phyloP scores from a whole-genome alignment of 2,329 filamentous ascomycete species.

The Parafenestella ontariensis region DNA sequence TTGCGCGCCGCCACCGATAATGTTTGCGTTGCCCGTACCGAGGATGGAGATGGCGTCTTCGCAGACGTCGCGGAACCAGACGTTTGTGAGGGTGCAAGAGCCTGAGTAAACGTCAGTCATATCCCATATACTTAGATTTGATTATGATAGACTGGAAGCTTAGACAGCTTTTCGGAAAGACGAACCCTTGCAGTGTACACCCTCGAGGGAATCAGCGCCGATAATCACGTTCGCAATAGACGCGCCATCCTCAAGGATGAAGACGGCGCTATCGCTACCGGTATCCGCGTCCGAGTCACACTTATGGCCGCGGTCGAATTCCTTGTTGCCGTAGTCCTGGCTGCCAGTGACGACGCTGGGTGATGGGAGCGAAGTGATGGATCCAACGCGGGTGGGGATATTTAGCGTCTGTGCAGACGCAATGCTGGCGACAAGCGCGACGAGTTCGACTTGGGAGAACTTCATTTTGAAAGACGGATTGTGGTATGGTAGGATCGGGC shows the following conservation, averaged over 20 bases:
- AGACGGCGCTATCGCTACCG: constrained; percentile 53
- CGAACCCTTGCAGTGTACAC: constrained; percentile 58
- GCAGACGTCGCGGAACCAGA: constrained; percentile 42
- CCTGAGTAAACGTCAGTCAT: constrained; percentile 40
- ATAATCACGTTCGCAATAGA: constrained; percentile 63
- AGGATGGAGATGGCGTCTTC: constrained; percentile 41
- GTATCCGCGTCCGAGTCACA: constrained; percentile 34
- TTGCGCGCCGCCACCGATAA: constrained; percentile 45
- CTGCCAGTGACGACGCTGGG: constrained; percentile 32
- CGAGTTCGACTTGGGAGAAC: constrained; percentile 25
- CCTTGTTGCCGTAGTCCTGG: constrained; percentile 26
- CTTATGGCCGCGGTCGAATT: constrained; percentile 29
- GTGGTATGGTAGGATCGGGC: background rate
- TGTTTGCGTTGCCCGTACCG: constrained; percentile 39
- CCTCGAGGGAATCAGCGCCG: constrained; percentile 58
- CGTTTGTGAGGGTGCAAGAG: constrained; percentile 52
- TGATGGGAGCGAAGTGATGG: constrained; percentile 35
- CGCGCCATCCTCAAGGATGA: constrained; percentile 59
- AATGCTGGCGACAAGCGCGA: constrained; percentile 32
- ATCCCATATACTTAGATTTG: background rate
- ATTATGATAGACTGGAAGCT: background rate
- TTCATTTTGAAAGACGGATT: constrained; percentile 20
- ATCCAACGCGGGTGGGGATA: constrained; percentile 40
- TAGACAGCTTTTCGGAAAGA: constrained; percentile 11
- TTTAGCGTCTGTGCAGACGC: constrained; percentile 41